Base-by-base conservation (phyloP, 225 moss, liverwort and hornwort genomes). In the Marchantia paleacea region DNA sequence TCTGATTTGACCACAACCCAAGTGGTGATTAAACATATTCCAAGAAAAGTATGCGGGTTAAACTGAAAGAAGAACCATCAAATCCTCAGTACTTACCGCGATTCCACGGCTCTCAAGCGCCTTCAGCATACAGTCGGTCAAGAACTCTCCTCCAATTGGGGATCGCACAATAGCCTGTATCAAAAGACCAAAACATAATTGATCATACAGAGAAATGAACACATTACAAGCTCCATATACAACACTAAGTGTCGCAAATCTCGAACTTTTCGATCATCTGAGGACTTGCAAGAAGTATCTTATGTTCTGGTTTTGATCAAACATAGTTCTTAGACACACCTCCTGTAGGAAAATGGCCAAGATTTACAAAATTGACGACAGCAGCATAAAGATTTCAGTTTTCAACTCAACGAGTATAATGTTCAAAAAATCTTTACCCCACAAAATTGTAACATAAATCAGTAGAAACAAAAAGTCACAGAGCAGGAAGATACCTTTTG, bases 101-200 rank as follows among this genome's bases (percentile, higher is more conserved):
- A 91, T 79, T 53, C 91, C 92, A 81, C 84, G 94, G 76, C 87
- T 82, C 85, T 97, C 94, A 55, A 97, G 86, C 47, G 85, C 91
- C 76, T 89, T 92, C 49, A 92, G 90, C 87, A 97, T 92, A 85
- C 94, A 94, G 52, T 93, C 93, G 29, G 96, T 93, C 60, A 97
- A 91, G 57, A 93, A 87, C 12, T 97, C 94, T 24, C 96, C 96
- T 82, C 94, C 96, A 63, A 97, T 93, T 55, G 92, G 86, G 69
- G 93, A 93, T 82, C 93, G 85, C 64, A 94, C 93, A 77, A 89
- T 89, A 70, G 96, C 90, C 94, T 94, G 87, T 62, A 62, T 15
- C 16, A 31, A 22, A 6, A 50, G 16, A 67, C 69, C 30, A 18
- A 50, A 48, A 14, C 47, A 68, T 14, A 68, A 5, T 15, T 68